A percentile compares a stretch with the other conserved stretches of the same genome.
Evolutionary conservation across 495 filamentous ascomycete species (phyloP).

Genomic region (Penicillium paxilli): DNA sequence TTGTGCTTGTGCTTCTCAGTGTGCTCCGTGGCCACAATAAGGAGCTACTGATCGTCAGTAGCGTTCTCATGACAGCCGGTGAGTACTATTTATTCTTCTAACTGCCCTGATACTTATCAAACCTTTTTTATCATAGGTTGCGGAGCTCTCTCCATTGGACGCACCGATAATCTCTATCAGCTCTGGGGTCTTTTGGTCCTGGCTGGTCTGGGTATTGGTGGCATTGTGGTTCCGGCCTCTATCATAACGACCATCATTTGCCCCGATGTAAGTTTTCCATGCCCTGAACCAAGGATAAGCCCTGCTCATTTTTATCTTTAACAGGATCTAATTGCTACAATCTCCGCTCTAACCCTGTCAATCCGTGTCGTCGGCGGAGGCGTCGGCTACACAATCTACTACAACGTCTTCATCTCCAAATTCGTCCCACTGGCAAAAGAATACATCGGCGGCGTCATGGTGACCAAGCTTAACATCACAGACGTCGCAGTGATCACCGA

Average conservation of each 20-base stretch:
- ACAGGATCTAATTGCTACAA: slow-evolving; percentile 69
- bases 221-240: slow-evolving; percentile 70
- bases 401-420: slow-evolving; percentile 71
- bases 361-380: slow-evolving; percentile 71
- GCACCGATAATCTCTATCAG: slow-evolving; percentile 57
- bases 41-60: slow-evolving; percentile 61
- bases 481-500: slow-evolving; percentile 37
- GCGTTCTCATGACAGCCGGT: slow-evolving; percentile 69
- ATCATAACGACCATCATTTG: slow-evolving; percentile 75
- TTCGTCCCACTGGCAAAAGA: slow-evolving; percentile 52
- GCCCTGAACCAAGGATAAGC: background rate
- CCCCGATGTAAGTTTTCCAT: slow-evolving; percentile 47
- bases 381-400: slow-evolving; percentile 74
- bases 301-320: background rate
- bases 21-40: slow-evolving; percentile 62
- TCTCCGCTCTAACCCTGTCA: slow-evolving; percentile 71
- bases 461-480: slow-evolving; percentile 53
- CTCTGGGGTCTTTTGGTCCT: slow-evolving; percentile 64
- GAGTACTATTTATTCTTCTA: slow-evolving; percentile 11
- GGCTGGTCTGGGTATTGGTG: slow-evolving; percentile 70
- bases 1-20: slow-evolving; percentile 62
- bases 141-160: slow-evolving; percentile 58
- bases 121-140: slow-evolving; percentile 47
- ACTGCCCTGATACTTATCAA: background rate
- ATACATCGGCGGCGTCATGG: slow-evolving; percentile 57